Percentiles rank a stretch among this genome's conserved stretches.
Evolutionary conservation across 2,329 filamentous ascomycete genomes (phyloP).

Genomic region (Paecilomyces formosus): DNA sequence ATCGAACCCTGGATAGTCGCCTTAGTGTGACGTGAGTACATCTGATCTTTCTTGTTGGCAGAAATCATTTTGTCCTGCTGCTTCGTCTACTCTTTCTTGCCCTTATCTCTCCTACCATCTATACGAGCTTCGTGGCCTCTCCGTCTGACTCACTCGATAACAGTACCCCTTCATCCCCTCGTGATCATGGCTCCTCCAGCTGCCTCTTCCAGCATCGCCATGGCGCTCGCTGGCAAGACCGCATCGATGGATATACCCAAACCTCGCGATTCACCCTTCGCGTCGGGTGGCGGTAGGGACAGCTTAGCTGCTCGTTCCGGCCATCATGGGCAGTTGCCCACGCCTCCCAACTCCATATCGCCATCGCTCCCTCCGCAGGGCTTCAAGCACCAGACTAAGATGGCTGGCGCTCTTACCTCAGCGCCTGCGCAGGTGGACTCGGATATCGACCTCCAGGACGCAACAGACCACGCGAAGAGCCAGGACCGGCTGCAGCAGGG

Average conservation of each 20-base stretch:
- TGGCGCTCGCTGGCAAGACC: conserved; percentile 44
- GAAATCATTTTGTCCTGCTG: neutral
- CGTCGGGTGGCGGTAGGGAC: conserved; percentile 21
- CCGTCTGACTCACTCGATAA: conserved; percentile 16
- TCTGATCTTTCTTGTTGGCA: neutral
- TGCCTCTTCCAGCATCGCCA: conserved; percentile 38
- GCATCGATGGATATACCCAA: conserved; percentile 44
- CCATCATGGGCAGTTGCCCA: conserved; percentile 55
- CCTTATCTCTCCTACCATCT: neutral
- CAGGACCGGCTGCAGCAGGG: conserved; percentile 33
- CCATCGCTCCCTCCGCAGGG: conserved; percentile 77
- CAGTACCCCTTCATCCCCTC: neutral
- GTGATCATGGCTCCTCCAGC: conserved; percentile 38
- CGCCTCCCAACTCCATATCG: conserved; percentile 92
- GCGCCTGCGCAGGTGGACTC: conserved; percentile 60
- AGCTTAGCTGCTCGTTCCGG: conserved; percentile 26
- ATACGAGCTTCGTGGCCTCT: neutral
- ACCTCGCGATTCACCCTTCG: conserved; percentile 28
- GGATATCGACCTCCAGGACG: conserved; percentile 77
- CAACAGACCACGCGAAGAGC: conserved; percentile 44
- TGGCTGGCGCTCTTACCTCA: conserved; percentile 34
- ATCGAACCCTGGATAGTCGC: neutral
- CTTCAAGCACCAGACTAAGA: conserved; percentile 55
- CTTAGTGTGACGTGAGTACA: conserved; percentile 4
- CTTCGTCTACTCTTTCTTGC: neutral